A percentile compares a stretch with the other conserved stretches of the same genome.
These are phyloP conservation scores for Trypanosoma grayi DNA, from an alignment of 208 protist genomes.

Conservation along the genomic window DNA sequence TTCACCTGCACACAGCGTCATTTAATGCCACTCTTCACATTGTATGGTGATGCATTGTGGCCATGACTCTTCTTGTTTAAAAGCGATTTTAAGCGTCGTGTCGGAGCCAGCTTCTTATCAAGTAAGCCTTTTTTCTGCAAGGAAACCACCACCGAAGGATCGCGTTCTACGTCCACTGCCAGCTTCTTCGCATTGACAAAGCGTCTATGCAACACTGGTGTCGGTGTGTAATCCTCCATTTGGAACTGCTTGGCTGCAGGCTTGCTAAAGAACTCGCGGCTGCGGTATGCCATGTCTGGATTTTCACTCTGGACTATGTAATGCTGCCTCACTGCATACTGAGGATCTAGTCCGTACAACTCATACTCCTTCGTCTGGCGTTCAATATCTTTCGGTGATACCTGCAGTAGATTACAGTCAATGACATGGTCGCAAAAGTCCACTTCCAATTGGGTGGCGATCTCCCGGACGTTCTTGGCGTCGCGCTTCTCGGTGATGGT, in stretches of 20 bases:
- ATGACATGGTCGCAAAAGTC: conserved; percentile 69
- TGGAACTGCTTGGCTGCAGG: conserved; percentile 59
- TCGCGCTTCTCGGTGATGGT: conserved; percentile 61
- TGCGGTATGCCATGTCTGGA: conserved; percentile 61
- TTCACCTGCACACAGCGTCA: neutral
- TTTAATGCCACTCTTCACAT: neutral
- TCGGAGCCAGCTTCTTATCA: conserved; percentile 44
- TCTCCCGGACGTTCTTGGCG: conserved; percentile 46
- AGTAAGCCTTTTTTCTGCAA: conserved; percentile 57
- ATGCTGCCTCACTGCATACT: conserved; percentile 76
- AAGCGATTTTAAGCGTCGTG: conserved; percentile 31
- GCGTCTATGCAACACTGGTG: conserved; percentile 45
- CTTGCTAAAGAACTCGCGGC: conserved; percentile 77
- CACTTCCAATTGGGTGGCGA: conserved; percentile 59
- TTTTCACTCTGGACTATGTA: conserved; percentile 77
- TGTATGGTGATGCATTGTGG: conserved; percentile 6
- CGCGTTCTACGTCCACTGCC: conserved; percentile 44
- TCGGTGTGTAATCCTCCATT: conserved; percentile 81
- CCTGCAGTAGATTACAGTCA: conserved; percentile 31
- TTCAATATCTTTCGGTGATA: conserved; percentile 38
- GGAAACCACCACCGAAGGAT: conserved; percentile 47
- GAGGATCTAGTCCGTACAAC: conserved; percentile 79
- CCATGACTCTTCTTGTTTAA: conserved; percentile 49
- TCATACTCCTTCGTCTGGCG: conserved; percentile 61
- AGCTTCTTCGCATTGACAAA: conserved; percentile 56